Base-by-base conservation (phyloP, 2,329 filamentous ascomycete species). In the Neofusicoccum sp. region DNA sequence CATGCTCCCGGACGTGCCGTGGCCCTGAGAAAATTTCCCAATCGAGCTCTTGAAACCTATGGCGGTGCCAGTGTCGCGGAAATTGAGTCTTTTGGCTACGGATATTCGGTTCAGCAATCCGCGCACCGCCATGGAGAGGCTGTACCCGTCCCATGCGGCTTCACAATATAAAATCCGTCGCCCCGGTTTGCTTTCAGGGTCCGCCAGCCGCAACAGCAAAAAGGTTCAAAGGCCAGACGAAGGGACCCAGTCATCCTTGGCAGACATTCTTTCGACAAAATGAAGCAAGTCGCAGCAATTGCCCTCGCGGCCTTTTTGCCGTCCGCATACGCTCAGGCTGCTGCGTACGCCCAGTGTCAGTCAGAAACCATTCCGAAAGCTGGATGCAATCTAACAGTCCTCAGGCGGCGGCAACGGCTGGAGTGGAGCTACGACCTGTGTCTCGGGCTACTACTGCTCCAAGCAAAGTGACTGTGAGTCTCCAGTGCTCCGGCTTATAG, bases 381-480 rank as follows among this genome's bases (percentile, higher is more conserved):
- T n/a, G 26, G 7, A 3, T 34, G 16, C 28, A 5, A 20, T 16
- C 26, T 57, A 33, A 31, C 26, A n/a, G 26, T 11, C 3, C 24
- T 24, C 36, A 58, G 60, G 60, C 24, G 61, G 61, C 24, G 61
- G 56, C 4, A 54, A 5, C 26, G 47, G 47, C 2, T 62, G 24
- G 24, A 31, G 14, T 24, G 56, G 61, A 14, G 28, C 20, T 24
- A 60, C 61, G 11, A 65, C 61, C 31, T 67, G 66, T 43, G 66
- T 63, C 11, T 62, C 66, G 20, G 64, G 65, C 26, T 58, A 58
- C 26, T 57, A 53, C 16, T 67, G 66, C 47, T 54, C 59, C 20
- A 63, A 56, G 41, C 34, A 64, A 51, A 66, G 65, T 34, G 65
- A 66, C 30, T 66, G 64, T 67, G 28, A 57, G 63, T 48, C 6